Conservation (phyloP, 208 protist genomes). For the Strigomonas culicis region DNA sequence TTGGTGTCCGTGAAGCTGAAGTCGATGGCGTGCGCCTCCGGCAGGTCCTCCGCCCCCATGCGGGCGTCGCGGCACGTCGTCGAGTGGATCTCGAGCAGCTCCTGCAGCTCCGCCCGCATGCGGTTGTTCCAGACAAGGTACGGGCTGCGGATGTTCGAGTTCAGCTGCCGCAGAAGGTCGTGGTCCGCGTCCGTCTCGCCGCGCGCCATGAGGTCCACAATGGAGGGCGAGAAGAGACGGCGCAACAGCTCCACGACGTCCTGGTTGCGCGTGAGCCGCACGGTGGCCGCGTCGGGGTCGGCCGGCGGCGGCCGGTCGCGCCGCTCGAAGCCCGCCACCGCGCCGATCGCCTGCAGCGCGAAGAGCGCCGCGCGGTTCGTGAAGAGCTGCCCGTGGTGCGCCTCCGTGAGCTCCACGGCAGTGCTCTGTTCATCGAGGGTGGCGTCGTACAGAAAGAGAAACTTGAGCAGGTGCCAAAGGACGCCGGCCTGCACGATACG, state of each 20-base stretch:
- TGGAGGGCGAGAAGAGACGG: slow-evolving; percentile 77
- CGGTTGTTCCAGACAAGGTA: slow-evolving; percentile 90
- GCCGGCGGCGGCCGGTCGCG: slow-evolving; percentile 4
- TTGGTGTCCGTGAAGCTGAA: slow-evolving; percentile 69
- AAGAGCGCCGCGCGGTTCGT: slow-evolving; percentile 65
- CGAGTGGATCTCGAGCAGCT: slow-evolving; percentile 57
- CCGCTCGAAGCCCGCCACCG: slow-evolving; percentile 43
- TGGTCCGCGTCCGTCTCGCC: slow-evolving; percentile 13
- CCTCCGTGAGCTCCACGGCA: slow-evolving; percentile 55
- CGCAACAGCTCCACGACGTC: slow-evolving; percentile 42
- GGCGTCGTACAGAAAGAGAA: slow-evolving; percentile 89
- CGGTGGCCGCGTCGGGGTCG: not conserved
- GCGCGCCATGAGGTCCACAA: slow-evolving; percentile 27
- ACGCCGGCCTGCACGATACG: slow-evolving; percentile 59
- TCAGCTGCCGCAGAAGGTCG: slow-evolving; percentile 77
- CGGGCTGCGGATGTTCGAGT: slow-evolving; percentile 82
- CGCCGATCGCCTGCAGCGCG: slow-evolving; percentile 60
- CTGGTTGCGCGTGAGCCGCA: slow-evolving; percentile 16
- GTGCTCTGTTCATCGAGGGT: slow-evolving; percentile 71
- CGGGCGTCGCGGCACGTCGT: slow-evolving; percentile 36
- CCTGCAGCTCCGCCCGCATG: slow-evolving; percentile 66
- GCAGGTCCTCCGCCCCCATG: slow-evolving; percentile 33
- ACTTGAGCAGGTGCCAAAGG: slow-evolving; percentile 79
- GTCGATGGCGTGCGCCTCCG: slow-evolving; percentile 11
- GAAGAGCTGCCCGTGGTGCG: slow-evolving; percentile 80